Evolutionary conservation across 371 early-diverging fungal genomes (phyloP), one percentile per base, ranked within the genome.

Genomic region (Lichtheimia corymbifera): DNA sequence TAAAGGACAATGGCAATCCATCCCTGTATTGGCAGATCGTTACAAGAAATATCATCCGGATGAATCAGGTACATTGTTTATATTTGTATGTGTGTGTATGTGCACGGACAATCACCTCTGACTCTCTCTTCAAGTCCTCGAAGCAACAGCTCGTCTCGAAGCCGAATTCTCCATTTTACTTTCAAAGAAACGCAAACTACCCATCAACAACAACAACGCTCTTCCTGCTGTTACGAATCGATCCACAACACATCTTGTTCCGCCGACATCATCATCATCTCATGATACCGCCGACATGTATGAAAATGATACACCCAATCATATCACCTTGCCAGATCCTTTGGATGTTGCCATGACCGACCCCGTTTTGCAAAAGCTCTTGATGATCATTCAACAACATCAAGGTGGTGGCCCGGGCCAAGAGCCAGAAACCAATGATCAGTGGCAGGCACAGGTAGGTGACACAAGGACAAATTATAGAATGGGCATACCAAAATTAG

Each of bases 31-130:
- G 22, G 86, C 89, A 13, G 73, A 81, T 53, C 79, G 83, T 20
- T 89, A 87, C 61, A 65, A 82, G 47, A 88, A 86, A 55, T 84
- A 85, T 58, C 83, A 84, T 60, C 79, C 87, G 35, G 74, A 83
- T 22, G 91, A 87, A 42, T 63, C 78, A 65, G 88, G 91, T 88
- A 73, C 57, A 27, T 20, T 45, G 7, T 45, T 15, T 22, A 22
- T 22, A 7, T 18, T 47, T 5, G 17, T 45, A 3, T 45, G 45
- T 18, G 11, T 35, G 35, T 45, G 45, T 18, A 5, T 35, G 35
- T 35, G 35, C 35, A 35, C 35, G 35, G 35, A 35, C 11, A 28
- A 28, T 28, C 1, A 11, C 11, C 9, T 35, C 0, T 35, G 2
- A 22, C 22, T n/a, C n/a, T 20, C 9, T 22, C n/a, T 11, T 17